Evolutionary conservation across 768 basidiomycete genomes (phyloP), one percentile per base, ranked within the genome.

Genomic region (Brasilioporus rufonigricans): DNA sequence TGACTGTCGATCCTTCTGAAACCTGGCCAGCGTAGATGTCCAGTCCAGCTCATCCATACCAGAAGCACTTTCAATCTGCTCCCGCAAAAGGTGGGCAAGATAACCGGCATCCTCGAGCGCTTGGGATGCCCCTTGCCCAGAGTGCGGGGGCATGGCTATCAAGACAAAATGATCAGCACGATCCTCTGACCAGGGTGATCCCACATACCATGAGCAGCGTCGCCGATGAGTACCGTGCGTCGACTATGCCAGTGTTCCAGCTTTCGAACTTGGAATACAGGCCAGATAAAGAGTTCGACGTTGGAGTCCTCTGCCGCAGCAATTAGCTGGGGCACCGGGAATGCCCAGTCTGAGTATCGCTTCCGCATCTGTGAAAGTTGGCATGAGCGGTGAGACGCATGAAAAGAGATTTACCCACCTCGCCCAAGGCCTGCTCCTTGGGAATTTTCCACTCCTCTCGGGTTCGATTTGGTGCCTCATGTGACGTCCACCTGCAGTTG

Each of bases 121-220:
- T 39, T 70, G 69, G 31, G 68, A 70, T 24, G 66, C 70, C 26
- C 68, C 69, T 55, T 66, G 68, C 24, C 69, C 66, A 31, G 67
- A 67, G 46, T 71, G 61, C 4, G 70, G 70, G 11, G 69, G 66
- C 68, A 70, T 68, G 4, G 64, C 70, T 70, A 19, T 31, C 21
- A 32, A 49, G 6, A 39, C 26, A 29, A 43, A 23, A 1, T 48
- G 32, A 6, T n/a, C 24, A 46, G n/a, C 41, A 8, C 38, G 9
- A 38, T 39, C n/a, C 44, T 2, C 7, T 3, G 5, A 31, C 8
- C 39, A 18, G 48, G 4, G 19, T 24, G 10, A 36, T 18, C 14
- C 24, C 29, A 56, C 65, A 4, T 48, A 70, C 68, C 68, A 56
- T 71, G 68, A 43, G 65, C 68, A 44, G 68, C 68, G n/a, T 70